Evolutionary conservation across 2,329 filamentous ascomycete species (phyloP), one percentile per base, ranked within the genome.

Genomic region (Paracamarosporium sp.): DNA sequence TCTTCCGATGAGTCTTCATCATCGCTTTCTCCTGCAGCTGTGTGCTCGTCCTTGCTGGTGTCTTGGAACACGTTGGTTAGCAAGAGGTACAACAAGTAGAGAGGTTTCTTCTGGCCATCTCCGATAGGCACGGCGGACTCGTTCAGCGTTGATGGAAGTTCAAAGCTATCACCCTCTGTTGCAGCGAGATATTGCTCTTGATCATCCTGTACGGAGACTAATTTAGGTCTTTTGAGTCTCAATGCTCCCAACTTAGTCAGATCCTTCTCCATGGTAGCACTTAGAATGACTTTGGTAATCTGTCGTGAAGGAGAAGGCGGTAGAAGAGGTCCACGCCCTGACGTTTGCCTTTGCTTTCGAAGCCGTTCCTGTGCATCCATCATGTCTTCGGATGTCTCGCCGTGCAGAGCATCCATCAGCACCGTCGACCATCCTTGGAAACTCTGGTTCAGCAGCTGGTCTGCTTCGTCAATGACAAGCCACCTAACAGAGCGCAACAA

Each of bases 381-480:
- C 1, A 79, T 74, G 40, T 81, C 80, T 2, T 62, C 59, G 6
- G 64, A 66, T 7, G 74, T 76, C 60, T 91, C 81, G 43, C 81
- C 79, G 15, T 88, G 85, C 70, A 86, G 64, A 2, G 81, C 80
- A 22, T 76, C 75, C 68, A 92, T 88, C 6, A 95, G 86, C 0
- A 89, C 79, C 38, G 88, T 86, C 3, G 96, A 82, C 93, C 93
- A 97, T 68, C 94, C 90, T 73, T 97, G 93, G 76, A 95, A 97
- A 69, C 90, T 93, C 74, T 98, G 92, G 41, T 93, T 90, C 5
- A 98, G 84, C 12, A 98, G 81, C 71, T 95, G 92, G 76, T 98
- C 94, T 11, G 94, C 95, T 78, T 98, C 94, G 68, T 98, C 94
- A 44, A 97, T 90, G 2, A 97, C 86, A 0, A 98, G 82, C 93